Conservation (phyloP, 305 asterid species). For the Fraxinus angustifolia region DNA sequence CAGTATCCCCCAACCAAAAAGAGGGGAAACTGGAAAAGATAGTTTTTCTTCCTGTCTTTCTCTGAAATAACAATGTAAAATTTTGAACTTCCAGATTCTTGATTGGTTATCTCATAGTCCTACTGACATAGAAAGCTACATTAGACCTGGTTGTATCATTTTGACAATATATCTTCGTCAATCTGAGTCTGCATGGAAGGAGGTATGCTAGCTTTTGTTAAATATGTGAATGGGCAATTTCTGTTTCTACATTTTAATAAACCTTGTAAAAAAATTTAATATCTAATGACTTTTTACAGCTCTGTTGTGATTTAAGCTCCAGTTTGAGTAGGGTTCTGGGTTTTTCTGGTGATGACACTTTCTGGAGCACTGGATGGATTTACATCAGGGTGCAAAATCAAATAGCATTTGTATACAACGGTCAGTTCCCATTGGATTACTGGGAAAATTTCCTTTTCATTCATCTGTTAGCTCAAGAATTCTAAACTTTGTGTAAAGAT, state of each 20-base stretch:
- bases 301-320: constrained; percentile 58
- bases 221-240: neutral
- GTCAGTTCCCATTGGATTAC: constrained; percentile 30
- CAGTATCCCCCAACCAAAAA: neutral
- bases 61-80: constrained; percentile 20
- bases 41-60: constrained; percentile 4
- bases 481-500: constrained; percentile 23
- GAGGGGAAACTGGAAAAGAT: neutral
- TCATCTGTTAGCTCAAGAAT: constrained; percentile 2
- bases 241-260: neutral
- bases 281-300: constrained; percentile 40
- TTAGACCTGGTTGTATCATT: constrained; percentile 75
- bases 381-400: constrained; percentile 66
- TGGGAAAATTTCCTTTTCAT: neutral
- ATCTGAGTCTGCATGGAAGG: constrained; percentile 69
- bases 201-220: constrained; percentile 42
- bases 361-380: constrained; percentile 82
- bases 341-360: constrained; percentile 45
- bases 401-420: constrained; percentile 56
- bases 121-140: constrained; percentile 79
- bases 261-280: constrained; percentile 13
- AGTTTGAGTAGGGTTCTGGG: constrained; percentile 62
- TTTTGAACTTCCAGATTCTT: constrained; percentile 57
- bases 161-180: constrained; percentile 67
- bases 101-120: constrained; percentile 85